Evolutionary conservation across 1,284 basidiomycete genomes (phyloP).

Genomic region (Ceratobasidium sp.): DNA sequence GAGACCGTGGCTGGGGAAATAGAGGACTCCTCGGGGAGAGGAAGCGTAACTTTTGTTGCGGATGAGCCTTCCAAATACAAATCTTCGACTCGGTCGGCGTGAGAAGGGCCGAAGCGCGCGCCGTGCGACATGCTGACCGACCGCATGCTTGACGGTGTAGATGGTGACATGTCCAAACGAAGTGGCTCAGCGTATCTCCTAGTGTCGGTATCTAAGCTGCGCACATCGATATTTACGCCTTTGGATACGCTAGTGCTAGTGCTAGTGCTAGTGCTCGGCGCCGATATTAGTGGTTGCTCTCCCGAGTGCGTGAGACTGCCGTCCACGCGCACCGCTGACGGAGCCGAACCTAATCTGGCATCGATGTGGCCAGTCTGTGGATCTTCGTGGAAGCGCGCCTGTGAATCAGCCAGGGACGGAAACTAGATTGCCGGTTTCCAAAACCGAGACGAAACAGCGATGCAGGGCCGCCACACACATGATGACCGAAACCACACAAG

Average conservation of each 20-base stretch:
- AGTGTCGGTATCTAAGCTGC: conserved; percentile 8
- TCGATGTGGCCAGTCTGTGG: neutral
- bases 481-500: neutral
- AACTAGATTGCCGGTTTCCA: conserved; percentile 19
- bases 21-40: conserved; percentile 5
- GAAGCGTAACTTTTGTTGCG: conserved; percentile 2
- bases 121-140: conserved; percentile 3
- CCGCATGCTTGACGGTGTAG: conserved; percentile 1
- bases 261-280: neutral
- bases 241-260: neutral
- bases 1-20: neutral
- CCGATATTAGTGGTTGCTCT: neutral
- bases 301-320: conserved; percentile 11
- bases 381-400: conserved; percentile 7
- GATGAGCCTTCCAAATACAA: conserved; percentile 27
- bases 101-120: conserved; percentile 6
- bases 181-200: conserved; percentile 3
- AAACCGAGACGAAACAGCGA: conserved; percentile 14
- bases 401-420: conserved; percentile 24
- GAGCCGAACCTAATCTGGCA: neutral
- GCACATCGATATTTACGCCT: conserved; percentile 5
- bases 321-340: conserved; percentile 9
- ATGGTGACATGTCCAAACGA: neutral
- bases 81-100: conserved; percentile 12
- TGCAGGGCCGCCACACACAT: neutral